Evolutionary conservation across 768 basidiomycete genomes (phyloP), one percentile per base, ranked within the genome.

Genomic region (Lentinula edodes): DNA sequence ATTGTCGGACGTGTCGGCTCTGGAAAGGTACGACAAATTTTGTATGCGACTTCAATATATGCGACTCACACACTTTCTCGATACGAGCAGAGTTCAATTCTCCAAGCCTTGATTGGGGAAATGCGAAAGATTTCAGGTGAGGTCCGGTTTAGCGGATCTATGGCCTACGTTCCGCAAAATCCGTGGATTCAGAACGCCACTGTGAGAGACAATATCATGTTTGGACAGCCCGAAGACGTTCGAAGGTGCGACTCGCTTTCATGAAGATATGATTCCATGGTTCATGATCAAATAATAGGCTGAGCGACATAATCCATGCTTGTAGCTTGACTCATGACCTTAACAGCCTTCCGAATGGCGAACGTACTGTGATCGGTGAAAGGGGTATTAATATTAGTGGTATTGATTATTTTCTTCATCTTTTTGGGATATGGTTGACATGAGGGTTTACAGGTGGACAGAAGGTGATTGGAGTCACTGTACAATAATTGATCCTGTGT

Each of bases 1-100:
- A 83, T 91, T 32, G 86, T 91, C n/a, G 90, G 90, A 15, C 78
- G 81, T 9, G 86, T 91, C 36, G 90, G 90, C 0, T 84, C 83
- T 45, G 90, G 90, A 34, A 91, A 91, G 75, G 81, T 84, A 28
- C 28, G 28, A 28, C 28, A 41, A 5, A 69, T 20, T 43, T 58
- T 36, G 51, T 28, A 28, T 28, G 28, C 28, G 28, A 16, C 52
- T 20, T 51, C 32, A 8, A 39, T 39, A 39, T 39, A 39, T 39
- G 32, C n/a, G 45, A 38, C 1, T 23, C 35, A 3, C 12, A 1
- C 18, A 5, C 15, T 6, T 18, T 13, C 20, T 39, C 18, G 16
- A 35, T 52, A 23, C 38, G 43, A 53, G 36, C 58, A 87, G 85
- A 86, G 80, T 61, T 84, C 81, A 2, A 65, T 86, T 39, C 70